Evolutionary conservation across 768 basidiomycete genomes (phyloP).

Genomic region (Collybia sordida): DNA sequence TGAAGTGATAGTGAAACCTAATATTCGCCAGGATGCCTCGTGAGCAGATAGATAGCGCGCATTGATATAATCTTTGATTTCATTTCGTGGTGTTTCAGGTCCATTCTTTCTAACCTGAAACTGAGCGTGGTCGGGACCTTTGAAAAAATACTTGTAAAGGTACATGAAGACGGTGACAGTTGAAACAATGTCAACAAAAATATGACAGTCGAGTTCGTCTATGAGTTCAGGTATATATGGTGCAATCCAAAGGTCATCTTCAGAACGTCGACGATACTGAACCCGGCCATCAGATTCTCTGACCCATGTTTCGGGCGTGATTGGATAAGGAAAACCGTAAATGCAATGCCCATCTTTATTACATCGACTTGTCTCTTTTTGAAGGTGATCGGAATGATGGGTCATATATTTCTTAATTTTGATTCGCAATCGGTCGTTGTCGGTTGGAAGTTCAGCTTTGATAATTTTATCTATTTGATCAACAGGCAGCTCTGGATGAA

Average conservation of each 20-base stretch:
- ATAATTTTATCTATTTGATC: too few species aligned
- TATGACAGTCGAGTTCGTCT: constrained; percentile 4
- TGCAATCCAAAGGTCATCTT: background rate
- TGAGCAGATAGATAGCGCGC: constrained; percentile 3
- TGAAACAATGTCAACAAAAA: background rate
- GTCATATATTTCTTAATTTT: constrained; percentile 6
- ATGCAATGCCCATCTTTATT: background rate
- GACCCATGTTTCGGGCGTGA: background rate
- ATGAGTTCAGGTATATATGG: background rate
- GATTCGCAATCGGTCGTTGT: background rate
- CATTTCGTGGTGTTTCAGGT: background rate
- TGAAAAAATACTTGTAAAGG: constrained; percentile 10
- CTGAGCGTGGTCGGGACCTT: constrained; percentile 4
- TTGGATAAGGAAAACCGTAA: constrained; percentile 4
- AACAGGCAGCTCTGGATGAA: too few species aligned
- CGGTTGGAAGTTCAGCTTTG: constrained; percentile 1
- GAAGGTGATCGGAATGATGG: background rate
- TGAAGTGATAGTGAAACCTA: constrained; percentile 6
- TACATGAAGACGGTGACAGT: constrained; percentile 4
- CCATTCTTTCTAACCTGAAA: background rate
- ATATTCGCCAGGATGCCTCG: constrained; percentile 9
- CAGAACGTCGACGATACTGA: background rate
- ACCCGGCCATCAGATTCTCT: constrained; percentile 1
- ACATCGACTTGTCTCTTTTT: background rate
- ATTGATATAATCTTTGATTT: constrained; percentile 7